A percentile compares a stretch with the other conserved stretches of the same genome.
Conservation (phyloP, 371 early-diverging fungal genomes). For the Syncephalis plumigaleata region DNA sequence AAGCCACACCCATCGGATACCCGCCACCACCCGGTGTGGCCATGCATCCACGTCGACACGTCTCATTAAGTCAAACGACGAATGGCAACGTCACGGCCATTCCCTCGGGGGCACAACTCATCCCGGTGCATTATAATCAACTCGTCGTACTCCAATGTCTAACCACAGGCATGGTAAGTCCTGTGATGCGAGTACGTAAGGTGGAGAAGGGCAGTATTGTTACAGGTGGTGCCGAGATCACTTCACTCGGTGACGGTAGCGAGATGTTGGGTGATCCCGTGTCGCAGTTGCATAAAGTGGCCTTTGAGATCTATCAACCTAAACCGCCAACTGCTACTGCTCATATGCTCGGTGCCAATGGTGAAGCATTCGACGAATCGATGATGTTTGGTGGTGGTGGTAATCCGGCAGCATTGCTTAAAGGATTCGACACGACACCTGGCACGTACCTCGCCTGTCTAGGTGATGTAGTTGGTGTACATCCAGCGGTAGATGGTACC, state of each 20-base stretch:
- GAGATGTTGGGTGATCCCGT: slow-evolving; percentile 52
- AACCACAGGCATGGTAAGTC: slow-evolving; percentile 62
- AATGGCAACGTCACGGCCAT: background rate
- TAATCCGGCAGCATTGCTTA: too few species aligned
- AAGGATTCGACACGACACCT: slow-evolving; percentile 7
- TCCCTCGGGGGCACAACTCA: slow-evolving; percentile 12
- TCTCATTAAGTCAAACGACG: slow-evolving; percentile 15
- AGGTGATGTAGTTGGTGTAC: slow-evolving; percentile 57
- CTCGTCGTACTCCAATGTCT: slow-evolving; percentile 66
- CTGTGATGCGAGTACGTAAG: slow-evolving; percentile 66
- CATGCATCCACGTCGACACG: slow-evolving; percentile 24
- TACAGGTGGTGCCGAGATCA: slow-evolving; percentile 25
- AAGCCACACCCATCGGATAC: slow-evolving; percentile 41
- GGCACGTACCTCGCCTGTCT: slow-evolving; percentile 53
- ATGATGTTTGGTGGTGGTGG: too few species aligned
- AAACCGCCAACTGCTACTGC: slow-evolving; percentile 17
- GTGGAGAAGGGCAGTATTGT: slow-evolving; percentile 68
- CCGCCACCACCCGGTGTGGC: slow-evolving; percentile 65
- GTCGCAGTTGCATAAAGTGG: slow-evolving; percentile 80
- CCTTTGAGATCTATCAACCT: slow-evolving; percentile 51
- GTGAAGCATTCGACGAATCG: too few species aligned
- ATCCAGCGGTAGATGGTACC: slow-evolving; percentile 40
- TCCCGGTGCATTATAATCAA: slow-evolving; percentile 69
- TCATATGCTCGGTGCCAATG: too few species aligned
- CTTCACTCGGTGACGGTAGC: background rate